Percentiles rank a stretch among this genome's conserved stretches.
These are phyloP conservation scores for Hypocrella siamensis DNA, from an alignment of 2,329 filamentous ascomycete genomes.

Conservation along the genomic window DNA sequence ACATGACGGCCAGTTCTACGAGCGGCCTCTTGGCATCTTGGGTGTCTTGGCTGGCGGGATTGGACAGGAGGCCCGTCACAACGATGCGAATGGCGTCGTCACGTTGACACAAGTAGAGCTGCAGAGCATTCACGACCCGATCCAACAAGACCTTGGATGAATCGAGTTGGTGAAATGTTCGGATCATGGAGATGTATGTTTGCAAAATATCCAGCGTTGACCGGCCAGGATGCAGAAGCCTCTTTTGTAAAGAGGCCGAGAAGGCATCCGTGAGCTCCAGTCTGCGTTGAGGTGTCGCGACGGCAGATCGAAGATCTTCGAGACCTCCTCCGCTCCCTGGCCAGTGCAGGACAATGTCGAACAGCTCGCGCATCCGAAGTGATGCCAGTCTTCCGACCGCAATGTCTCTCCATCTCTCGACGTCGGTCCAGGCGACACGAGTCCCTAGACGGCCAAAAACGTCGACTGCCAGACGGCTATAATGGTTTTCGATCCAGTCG, in stretches of 20 bases:
- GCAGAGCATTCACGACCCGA: constrained; percentile 56
- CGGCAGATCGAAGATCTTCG: constrained; percentile 55
- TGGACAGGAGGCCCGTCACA: constrained; percentile 56
- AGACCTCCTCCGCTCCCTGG: constrained; percentile 55
- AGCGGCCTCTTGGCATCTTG: constrained; percentile 33
- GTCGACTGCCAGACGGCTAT: constrained; percentile 47
- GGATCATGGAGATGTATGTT: constrained; percentile 67
- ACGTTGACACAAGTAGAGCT: constrained; percentile 60
- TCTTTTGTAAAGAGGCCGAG: constrained; percentile 44
- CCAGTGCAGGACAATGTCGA: constrained; percentile 67
- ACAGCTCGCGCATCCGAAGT: constrained; percentile 55
- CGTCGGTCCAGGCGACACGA: constrained; percentile 34
- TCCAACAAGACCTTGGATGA: constrained; percentile 64
- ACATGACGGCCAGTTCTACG: constrained; percentile 49
- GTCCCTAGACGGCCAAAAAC: constrained; percentile 34
- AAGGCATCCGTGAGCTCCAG: constrained; percentile 57
- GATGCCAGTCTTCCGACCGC: constrained; percentile 52
- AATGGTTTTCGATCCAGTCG: constrained; percentile 53
- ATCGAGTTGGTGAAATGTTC: constrained; percentile 60
- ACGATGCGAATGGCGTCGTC: constrained; percentile 68
- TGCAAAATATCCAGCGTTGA: constrained; percentile 63
- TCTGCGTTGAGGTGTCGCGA: constrained; percentile 52
- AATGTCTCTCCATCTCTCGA: constrained; percentile 56
- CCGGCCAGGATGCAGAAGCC: constrained; percentile 58
- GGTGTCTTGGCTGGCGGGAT: constrained; percentile 35